Evolutionary conservation across 2,329 filamentous ascomycete genomes (phyloP), one percentile per base, ranked within the genome.

Genomic region (Sporothrix schenckii): DNA sequence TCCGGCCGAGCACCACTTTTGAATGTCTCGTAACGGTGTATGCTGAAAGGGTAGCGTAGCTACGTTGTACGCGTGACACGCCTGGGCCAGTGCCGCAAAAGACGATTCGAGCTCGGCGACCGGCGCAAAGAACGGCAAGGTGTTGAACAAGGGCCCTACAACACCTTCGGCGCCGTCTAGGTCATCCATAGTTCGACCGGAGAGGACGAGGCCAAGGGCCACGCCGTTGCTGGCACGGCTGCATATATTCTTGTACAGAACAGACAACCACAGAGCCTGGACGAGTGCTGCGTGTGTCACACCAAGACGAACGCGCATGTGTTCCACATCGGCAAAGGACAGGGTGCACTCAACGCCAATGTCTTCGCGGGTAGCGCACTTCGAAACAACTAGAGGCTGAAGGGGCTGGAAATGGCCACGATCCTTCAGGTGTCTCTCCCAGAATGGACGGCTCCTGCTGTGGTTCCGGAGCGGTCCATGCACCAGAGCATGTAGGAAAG

Each of bases 131-230:
- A 91, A 93, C 0, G 94, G 93, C 1, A 97, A 82, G 0, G 93
- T 97, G 77, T 97, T 97, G 84, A 97, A 97, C 24, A 97, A 81
- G 0, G 94, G 94, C 0, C 94, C 94, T 54, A 95, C 86, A 0
- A 92, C 87, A 27, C 83, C 77, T 61, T 93, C 90, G 1, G 89
- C 85, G 1, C 83, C 83, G 9, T 89, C 84, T 14, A 93, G 80
- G 56, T 91, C 87, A 56, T 91, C 87, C 4, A 96, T 86, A 0
- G 88, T 87, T 71, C 94, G 86, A 0, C 94, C 94, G 7, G 93
- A 95, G 0, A 92, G 85, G 14, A 97, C 85, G 24, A 96, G 81
- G 0, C 94, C 94, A 16, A 94, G 82, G 0, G 87, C 86, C 1
- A 86, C 80, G 7, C 83, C 79, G n/a, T 79, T 76, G 2, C 79